Evolutionary conservation across 495 filamentous ascomycete species (phyloP), one percentile per base, ranked within the genome.

Genomic region (Neurospora pannonica): DNA sequence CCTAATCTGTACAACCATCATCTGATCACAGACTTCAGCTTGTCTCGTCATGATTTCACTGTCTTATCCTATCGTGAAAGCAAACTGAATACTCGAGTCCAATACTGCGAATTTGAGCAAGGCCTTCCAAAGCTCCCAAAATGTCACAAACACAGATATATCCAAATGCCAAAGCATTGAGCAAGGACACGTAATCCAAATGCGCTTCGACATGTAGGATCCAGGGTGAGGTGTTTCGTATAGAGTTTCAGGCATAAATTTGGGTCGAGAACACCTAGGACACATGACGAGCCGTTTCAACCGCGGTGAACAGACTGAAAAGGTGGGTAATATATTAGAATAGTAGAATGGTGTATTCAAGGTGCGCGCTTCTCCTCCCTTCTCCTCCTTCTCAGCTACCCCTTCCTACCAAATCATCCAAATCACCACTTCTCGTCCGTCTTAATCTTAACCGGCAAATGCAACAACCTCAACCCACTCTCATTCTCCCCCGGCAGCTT

Each of bases 401-500:
- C 7, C 6, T 8, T 10, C 28, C 54, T 8, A 19, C 38, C 10
- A 15, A 7, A 34, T 9, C 28, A 4, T 13, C 19, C 21, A 54
- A 21, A 7, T 46, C 71, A 39, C 36, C 38, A 76, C 60, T 24
- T 46, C 39, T 37, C 60, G 3, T 24, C 39, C 34, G 60, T 75
- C 60, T 74, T 54, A 0, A 78, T 34, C 73, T 85, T 87, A 19
- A 88, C 70, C 2, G 87, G 86, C 17, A 88, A 21, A 74, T 81
- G 81, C 60, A 88, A 74, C 72, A 87, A 75, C 62, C 83, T 75
- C 69, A 81, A 75, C 0, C 85, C 86, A 2, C 71, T 75, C 38
- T 78, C 79, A 24, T 79, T 82, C 15, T 71, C 43, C 37, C 46
- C 71, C 10, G 88, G 88, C 70, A 90, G 72, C 67, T 78, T 74